Evolutionary conservation across 352 stramenopile genomes (phyloP).

Genomic region (Phytopythium aichiense): DNA sequence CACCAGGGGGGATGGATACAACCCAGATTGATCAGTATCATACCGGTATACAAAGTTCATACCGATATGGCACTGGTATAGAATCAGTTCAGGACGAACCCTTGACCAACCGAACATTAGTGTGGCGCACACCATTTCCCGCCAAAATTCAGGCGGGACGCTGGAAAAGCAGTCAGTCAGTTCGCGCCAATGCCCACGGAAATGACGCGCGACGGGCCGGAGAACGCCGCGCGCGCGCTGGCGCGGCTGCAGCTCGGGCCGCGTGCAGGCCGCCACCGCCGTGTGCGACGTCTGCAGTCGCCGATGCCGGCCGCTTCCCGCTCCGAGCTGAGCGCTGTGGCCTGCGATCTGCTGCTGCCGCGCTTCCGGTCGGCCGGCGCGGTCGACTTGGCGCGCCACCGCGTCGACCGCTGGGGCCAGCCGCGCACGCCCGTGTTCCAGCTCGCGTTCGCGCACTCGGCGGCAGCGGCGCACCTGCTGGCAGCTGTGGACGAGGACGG

Average conservation of each 20-base stretch:
- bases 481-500: conserved; percentile 60
- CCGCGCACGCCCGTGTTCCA: conserved; percentile 43
- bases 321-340: conserved; percentile 14
- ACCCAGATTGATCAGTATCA: not conserved
- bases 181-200: not conserved
- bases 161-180: not conserved
- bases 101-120: not conserved
- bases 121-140: not conserved
- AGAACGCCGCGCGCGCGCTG: conserved; percentile 30
- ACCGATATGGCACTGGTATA: not conserved
- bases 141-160: not conserved
- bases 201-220: conserved; percentile 5
- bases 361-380: conserved; percentile 1
- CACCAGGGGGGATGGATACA: not conserved
- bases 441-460: conserved; percentile 31
- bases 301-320: conserved; percentile 9
- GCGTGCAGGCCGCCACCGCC: conserved; percentile 15
- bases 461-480: conserved; percentile 18
- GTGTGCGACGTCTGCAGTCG: conserved; percentile 10
- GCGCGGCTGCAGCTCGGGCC: conserved; percentile 35
- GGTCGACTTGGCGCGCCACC: not conserved
- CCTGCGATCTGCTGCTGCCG: conserved; percentile 21
- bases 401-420: conserved; percentile 5
- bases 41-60: not conserved
- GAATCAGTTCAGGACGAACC: not conserved